Percentiles rank a stretch among this genome's conserved stretches.
Evolutionary conservation across 2,329 filamentous ascomycete species (phyloP).

Genomic region (Scedosporium dehoogii): DNA sequence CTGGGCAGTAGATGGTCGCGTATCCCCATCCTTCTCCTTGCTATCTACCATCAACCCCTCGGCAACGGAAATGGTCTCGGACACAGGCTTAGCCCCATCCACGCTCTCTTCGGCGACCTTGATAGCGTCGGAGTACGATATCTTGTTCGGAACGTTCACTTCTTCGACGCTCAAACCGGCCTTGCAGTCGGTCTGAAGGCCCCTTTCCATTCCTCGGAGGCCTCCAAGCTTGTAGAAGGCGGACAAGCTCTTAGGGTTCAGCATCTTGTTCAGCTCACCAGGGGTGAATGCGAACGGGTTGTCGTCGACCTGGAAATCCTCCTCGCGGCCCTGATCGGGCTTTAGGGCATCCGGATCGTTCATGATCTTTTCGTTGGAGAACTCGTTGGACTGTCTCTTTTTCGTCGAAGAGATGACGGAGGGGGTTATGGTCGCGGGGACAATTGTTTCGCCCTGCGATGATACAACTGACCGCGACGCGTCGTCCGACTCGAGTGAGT

Average conservation of each 20-base stretch:
- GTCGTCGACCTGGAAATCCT: constrained; percentile 63
- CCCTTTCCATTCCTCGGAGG: constrained; percentile 66
- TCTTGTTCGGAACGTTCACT: constrained; percentile 47
- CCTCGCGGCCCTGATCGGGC: constrained; percentile 66
- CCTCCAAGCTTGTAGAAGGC: constrained; percentile 78
- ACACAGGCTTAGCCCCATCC: constrained; percentile 1
- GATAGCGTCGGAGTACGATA: constrained; percentile 65
- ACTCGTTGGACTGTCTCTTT: constrained; percentile 24
- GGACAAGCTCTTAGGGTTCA: constrained; percentile 77
- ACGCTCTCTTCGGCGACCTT: constrained; percentile 21
- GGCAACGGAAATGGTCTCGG: constrained; percentile 5
- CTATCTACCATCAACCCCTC: constrained; percentile 11
- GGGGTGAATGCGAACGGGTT: constrained; percentile 82
- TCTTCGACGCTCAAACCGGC: constrained; percentile 74
- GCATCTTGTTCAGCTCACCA: constrained; percentile 75
- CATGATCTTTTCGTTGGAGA: constrained; percentile 46
- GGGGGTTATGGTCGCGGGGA: constrained; percentile 35
- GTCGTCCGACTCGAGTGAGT: constrained; percentile 60
- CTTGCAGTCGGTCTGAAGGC: constrained; percentile 61
- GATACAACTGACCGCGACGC: constrained; percentile 45
- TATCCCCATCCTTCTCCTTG: constrained; percentile 10
- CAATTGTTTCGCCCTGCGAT: constrained; percentile 54
- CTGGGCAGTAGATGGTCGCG: background rate
- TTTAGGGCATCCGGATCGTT: constrained; percentile 59
- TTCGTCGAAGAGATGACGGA: constrained; percentile 33